Evolutionary conservation across 192 early-diverging fungal genomes (phyloP).

Genomic region (Podila horticola): DNA sequence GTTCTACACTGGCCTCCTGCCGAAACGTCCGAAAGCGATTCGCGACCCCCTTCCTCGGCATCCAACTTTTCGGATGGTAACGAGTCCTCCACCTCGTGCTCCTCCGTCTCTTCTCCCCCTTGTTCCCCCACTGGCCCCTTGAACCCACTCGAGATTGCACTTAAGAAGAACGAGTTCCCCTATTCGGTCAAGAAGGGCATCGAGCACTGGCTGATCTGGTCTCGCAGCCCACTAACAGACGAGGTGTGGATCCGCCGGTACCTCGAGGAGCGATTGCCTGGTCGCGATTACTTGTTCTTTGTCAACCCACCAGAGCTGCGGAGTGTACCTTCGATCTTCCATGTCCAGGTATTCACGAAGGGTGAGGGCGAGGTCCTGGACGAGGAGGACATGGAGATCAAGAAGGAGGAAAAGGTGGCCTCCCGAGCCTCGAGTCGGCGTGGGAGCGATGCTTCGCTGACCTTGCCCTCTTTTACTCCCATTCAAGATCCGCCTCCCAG

Average conservation of each 20-base stretch:
- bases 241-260: constrained; percentile 42
- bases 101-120: constrained; percentile 10
- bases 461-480: too few relatives aligned
- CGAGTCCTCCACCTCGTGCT: constrained; percentile 27
- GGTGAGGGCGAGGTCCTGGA: constrained; percentile 46
- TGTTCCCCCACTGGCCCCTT: constrained; percentile 37
- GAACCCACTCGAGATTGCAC: constrained; percentile 26
- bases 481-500: too few relatives aligned
- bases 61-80: constrained; percentile 22
- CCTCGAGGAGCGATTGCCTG: constrained; percentile 41
- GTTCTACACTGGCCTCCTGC: constrained; percentile 45
- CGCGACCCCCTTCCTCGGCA: not conserved
- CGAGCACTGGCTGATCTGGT: constrained; percentile 52
- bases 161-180: constrained; percentile 50
- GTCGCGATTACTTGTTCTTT: constrained; percentile 40
- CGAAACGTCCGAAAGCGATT: not conserved
- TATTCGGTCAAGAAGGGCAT: constrained; percentile 45
- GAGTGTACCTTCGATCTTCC: constrained; percentile 41
- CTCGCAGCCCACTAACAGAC: constrained; percentile 25
- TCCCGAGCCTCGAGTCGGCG: not conserved
- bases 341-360: constrained; percentile 50
- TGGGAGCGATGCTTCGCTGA: too few relatives aligned
- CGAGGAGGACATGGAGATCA: constrained; percentile 42
- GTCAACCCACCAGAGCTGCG: constrained; percentile 45
- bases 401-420: constrained; percentile 19